Evolutionary conservation across 2,329 filamentous ascomycete species (phyloP).

Genomic region (Massarina eburnea): DNA sequence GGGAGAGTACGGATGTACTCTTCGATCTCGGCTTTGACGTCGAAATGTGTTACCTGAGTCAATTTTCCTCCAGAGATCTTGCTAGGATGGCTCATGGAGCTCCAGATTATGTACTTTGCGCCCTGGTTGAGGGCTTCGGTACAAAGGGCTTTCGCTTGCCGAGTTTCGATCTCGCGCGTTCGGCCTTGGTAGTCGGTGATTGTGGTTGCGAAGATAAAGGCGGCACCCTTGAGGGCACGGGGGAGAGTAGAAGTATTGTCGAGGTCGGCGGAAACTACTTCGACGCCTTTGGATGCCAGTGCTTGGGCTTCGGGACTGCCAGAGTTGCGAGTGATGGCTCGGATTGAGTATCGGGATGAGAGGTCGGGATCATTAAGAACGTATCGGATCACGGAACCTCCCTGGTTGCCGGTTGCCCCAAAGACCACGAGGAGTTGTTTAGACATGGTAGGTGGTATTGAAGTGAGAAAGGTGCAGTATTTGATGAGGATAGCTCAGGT

Average conservation of each 20-base stretch:
- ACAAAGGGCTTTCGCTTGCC: conserved; percentile 27
- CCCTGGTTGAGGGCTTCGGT: conserved; percentile 37
- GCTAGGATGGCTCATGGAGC: conserved; percentile 28
- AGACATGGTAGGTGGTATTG: conserved; percentile 6
- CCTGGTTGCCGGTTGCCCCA: conserved; percentile 52
- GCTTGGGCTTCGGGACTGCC: conserved; percentile 48
- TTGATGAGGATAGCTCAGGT: too few relatives aligned
- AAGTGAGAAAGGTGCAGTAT: not conserved
- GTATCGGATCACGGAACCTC: conserved; percentile 55
- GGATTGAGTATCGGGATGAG: conserved; percentile 47
- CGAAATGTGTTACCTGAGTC: conserved; percentile 52
- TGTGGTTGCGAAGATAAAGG: conserved; percentile 34
- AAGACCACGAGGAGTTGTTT: conserved; percentile 33
- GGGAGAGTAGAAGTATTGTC: conserved; percentile 34
- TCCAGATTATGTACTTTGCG: conserved; percentile 45
- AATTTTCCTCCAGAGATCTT: conserved; percentile 38
- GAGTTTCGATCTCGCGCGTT: conserved; percentile 28
- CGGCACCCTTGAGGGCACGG: conserved; percentile 21
- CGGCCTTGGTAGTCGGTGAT: conserved; percentile 24
- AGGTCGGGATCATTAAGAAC: conserved; percentile 48
- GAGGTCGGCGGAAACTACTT: conserved; percentile 57
- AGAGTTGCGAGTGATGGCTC: conserved; percentile 58
- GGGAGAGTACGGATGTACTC: conserved; percentile 54
- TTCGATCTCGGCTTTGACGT: conserved; percentile 59
- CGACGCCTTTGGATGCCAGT: conserved; percentile 51